A percentile compares a stretch with the other conserved stretches of the same genome.
These are phyloP conservation scores for Leucocoprinus sp. DNA, from an alignment of 768 basidiomycete genomes.

Conservation along the genomic window DNA sequence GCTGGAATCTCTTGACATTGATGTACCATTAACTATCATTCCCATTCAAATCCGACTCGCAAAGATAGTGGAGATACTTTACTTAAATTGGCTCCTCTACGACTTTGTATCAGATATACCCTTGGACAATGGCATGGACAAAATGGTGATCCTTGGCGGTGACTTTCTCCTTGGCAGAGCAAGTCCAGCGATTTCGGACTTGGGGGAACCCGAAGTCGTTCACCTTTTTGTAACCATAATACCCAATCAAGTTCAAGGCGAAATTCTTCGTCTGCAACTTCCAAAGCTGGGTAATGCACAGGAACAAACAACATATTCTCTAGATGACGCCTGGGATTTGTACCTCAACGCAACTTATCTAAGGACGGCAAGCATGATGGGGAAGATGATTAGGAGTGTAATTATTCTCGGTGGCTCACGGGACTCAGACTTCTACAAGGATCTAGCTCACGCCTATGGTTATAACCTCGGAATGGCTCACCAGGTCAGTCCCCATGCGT, in stretches of 20 bases:
- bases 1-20: conserved; percentile 14
- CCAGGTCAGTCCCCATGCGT: conserved; percentile 23
- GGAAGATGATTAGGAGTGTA: conserved; percentile 76
- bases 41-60: conserved; percentile 90
- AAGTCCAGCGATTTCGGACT: conserved; percentile 74
- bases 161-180: conserved; percentile 94
- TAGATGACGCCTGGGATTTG: conserved; percentile 52
- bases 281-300: conserved; percentile 25
- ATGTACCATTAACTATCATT: conserved; percentile 41
- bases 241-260: conserved; percentile 93
- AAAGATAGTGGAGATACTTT: conserved; percentile 97
- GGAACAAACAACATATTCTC: conserved; percentile 22
- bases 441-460: conserved; percentile 86
- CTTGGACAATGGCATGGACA: conserved; percentile 59
- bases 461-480: conserved; percentile 83
- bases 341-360: conserved; percentile 69
- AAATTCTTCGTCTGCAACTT: conserved; percentile 73
- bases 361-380: conserved; percentile 87
- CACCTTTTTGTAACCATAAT: conserved; percentile 90
- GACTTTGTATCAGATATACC: conserved; percentile 75
- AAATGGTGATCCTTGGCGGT: conserved; percentile 90
- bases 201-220: conserved; percentile 85
- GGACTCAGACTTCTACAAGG: conserved; percentile 78
- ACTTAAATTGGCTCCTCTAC: conserved; percentile 89
- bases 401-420: conserved; percentile 80